phyloP scores from a whole-genome alignment of 352 stramenopile species.

The Halophytophthora batemanensis region DNA sequence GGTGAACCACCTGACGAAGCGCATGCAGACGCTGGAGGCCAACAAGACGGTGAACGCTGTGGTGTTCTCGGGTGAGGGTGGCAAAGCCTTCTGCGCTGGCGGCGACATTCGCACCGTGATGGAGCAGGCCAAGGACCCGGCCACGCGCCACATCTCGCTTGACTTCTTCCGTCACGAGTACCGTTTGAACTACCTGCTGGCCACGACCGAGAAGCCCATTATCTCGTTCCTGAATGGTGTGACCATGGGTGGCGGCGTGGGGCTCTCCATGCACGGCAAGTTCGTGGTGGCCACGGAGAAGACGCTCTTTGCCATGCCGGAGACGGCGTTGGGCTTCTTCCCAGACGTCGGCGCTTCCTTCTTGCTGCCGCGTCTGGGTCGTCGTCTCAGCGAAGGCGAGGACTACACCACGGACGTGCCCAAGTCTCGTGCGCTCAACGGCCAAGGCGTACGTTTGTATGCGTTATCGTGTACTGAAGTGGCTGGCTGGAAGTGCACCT shows the following conservation, averaged over 20 bases:
- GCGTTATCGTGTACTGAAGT: too few relatives aligned
- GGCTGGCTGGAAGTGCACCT: too few relatives aligned
- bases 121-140: constrained; percentile 70
- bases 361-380: constrained; percentile 88
- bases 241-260: constrained; percentile 98
- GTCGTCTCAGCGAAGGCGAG: constrained; percentile 61
- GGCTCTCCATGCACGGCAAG: constrained; percentile 95
- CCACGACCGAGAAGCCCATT: constrained; percentile 80
- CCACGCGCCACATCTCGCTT: constrained; percentile 62
- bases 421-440: constrained; percentile 65
- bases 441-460: constrained; percentile 76
- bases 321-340: constrained; percentile 98
- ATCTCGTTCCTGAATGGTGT: constrained; percentile 97
- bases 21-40: constrained; percentile 75
- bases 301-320: constrained; percentile 98
- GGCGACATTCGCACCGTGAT: constrained; percentile 93
- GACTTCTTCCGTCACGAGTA: constrained; percentile 97
- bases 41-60: constrained; percentile 81
- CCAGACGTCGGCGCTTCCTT: constrained; percentile 95
- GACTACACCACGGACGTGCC: constrained; percentile 70
- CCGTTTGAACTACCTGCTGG: constrained; percentile 90
- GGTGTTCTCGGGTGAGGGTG: constrained; percentile 77
- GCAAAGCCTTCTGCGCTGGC: constrained; percentile 93
- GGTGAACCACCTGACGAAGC: constrained; percentile 88
- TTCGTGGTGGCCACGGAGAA: constrained; percentile 97